Evolutionary conservation across 192 early-diverging fungal genomes (phyloP).

Genomic region (Paraglomus occultum): DNA sequence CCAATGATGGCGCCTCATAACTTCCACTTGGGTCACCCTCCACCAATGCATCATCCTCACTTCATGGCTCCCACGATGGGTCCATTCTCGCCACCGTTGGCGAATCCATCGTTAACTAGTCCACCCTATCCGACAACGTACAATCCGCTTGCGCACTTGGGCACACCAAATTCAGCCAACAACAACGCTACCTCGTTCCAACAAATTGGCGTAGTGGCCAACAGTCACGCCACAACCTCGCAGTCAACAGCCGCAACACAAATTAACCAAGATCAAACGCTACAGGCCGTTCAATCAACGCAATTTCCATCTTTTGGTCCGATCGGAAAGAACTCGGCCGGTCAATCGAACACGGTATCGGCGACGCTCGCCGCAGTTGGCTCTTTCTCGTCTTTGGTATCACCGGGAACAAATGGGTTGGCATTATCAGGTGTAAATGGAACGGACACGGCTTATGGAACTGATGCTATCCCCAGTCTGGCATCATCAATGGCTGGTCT

Average conservation of each 20-base stretch:
- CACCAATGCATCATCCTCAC: constrained; percentile 28
- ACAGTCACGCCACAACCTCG: neutral
- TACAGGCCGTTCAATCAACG: neutral
- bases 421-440: neutral
- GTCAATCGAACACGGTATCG: neutral
- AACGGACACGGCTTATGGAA: neutral
- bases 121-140: constrained; percentile 11
- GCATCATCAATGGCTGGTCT: constrained; percentile 15
- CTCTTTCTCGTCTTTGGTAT: neutral
- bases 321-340: constrained; percentile 24
- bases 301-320: constrained; percentile 28
- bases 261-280: constrained; percentile 13
- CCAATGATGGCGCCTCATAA: constrained; percentile 12
- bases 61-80: constrained; percentile 26
- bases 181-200: constrained; percentile 18
- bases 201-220: constrained; percentile 4
- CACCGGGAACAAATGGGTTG: constrained; percentile 14
- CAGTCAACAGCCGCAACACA: neutral
- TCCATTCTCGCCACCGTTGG: constrained; percentile 24
- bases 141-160: constrained; percentile 8
- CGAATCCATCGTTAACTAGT: constrained; percentile 26
- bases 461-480: constrained; percentile 12
- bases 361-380: constrained; percentile 15
- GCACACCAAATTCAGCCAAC: constrained; percentile 2
- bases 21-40: constrained; percentile 16